phyloP scores from a whole-genome alignment of 2,329 filamentous ascomycete genomes.

The Aspergillus flavus region DNA sequence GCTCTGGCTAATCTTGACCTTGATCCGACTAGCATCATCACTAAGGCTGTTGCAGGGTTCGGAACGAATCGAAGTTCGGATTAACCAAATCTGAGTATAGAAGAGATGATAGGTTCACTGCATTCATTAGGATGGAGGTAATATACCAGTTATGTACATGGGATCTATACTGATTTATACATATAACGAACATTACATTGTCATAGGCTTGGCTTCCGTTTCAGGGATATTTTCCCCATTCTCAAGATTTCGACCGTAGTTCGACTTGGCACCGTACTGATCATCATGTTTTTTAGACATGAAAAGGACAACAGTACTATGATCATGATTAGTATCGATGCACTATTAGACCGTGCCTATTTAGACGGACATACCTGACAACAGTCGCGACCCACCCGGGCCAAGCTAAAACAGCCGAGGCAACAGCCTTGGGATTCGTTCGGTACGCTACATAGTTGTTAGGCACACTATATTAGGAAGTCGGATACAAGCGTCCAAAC shows the following conservation, averaged over 20 bases:
- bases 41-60: no score
- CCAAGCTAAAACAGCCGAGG: background rate
- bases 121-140: no score
- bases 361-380: background rate
- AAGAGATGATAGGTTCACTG: no score
- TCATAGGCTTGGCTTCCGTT: background rate
- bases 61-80: no score
- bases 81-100: no score
- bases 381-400: background rate
- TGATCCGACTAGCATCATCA: no score
- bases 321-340: slow-evolving; percentile 50
- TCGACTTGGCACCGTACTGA: slow-evolving; percentile 17
- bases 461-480: background rate
- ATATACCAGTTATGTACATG: no score
- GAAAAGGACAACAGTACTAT: slow-evolving; percentile 32
- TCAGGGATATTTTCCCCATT: background rate
- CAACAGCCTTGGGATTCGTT: background rate
- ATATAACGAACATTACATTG: no score
- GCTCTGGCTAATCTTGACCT: no score
- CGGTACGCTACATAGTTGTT: background rate
- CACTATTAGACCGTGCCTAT: no score
- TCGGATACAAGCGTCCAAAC: rapidly evolving
- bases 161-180: no score
- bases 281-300: slow-evolving; percentile 39
- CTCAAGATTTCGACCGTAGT: background rate